A percentile compares a stretch with the other conserved stretches of the same genome.
Conservation (phyloP, 2,329 filamentous ascomycete species). For the Thielaviopsis ethacetica region DNA sequence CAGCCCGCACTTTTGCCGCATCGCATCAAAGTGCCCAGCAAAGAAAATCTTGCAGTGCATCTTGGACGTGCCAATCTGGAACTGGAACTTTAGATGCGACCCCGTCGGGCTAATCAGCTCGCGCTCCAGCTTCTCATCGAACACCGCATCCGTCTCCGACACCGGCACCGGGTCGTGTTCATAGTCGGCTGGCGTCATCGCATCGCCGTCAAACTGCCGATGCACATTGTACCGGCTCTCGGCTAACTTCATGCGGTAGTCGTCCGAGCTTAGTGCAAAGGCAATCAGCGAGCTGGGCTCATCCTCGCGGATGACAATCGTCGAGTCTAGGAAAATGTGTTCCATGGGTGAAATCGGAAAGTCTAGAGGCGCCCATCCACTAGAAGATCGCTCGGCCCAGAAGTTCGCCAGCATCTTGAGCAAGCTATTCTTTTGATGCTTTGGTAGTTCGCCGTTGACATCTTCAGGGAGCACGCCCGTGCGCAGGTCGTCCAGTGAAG, state of each 20-base stretch:
- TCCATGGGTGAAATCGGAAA: constrained; percentile 80
- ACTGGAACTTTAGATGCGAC: constrained; percentile 91
- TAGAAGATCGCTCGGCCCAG: constrained; percentile 94
- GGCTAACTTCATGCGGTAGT: constrained; percentile 68
- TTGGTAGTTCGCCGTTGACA: constrained; percentile 56
- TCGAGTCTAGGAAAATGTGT: constrained; percentile 91
- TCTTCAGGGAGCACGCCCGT: background rate
- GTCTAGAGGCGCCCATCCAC: constrained; percentile 81
- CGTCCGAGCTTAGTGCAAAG: constrained; percentile 72
- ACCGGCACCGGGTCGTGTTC: constrained; percentile 9
- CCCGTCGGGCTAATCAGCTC: constrained; percentile 72
- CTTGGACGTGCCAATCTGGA: constrained; percentile 79
- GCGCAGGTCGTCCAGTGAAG: constrained; percentile 41
- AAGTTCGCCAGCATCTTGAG: constrained; percentile 96
- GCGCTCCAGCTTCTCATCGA: constrained; percentile 64
- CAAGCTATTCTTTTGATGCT: constrained; percentile 81
- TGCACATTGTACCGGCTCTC: constrained; percentile 30
- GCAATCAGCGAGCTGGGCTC: constrained; percentile 94
- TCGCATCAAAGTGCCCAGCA: constrained; percentile 90
- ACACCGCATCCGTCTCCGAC: constrained; percentile 19
- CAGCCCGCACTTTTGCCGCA: constrained; percentile 82
- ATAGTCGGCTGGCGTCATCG: constrained; percentile 1
- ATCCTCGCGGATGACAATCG: constrained; percentile 93
- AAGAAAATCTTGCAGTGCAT: constrained; percentile 99
- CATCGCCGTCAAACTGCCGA: background rate